Base-by-base conservation (phyloP, 768 basidiomycete genomes). In the Tricholoma sp. region DNA sequence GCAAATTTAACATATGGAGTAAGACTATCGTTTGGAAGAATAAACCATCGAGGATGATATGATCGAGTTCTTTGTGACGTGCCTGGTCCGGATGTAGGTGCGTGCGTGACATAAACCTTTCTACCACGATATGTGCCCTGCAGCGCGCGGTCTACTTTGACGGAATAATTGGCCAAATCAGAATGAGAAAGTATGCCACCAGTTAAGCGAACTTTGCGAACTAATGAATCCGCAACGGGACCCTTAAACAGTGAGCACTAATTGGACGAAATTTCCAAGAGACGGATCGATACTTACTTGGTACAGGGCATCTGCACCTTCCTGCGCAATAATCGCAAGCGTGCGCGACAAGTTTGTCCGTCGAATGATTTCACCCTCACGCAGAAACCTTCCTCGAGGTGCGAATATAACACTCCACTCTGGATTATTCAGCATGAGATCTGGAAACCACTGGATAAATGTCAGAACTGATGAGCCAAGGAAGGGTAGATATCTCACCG, bases 371-470 rank as follows among this genome's bases (percentile, higher is more conserved):
- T 96, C 88, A 27, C 94, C 94, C 67, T 88, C 83, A 31, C 79
- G 77, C 35, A 94, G 72, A 32, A 96, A 75, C 31, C 69, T 69
- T 24, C 93, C 94, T 14, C 80, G 66, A 0, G 90, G 90, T 11
- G 93, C 89, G 69, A 96, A 98, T 45, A 95, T 79, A n/a, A 79
- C 71, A 18, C 76, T 76, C 92, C 92, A 97, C 58, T 91, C 88
- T 1, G 86, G 80, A 61, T 83, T 74, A 22, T 74, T 74, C 29
- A 86, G 69, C 81, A 93, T 87, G 47, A 89, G 70, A n/a, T 72
- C 63, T 11, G 75, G 62, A 63, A 68, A 82, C 70, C 69, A 74
- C 80, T 79, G n/a, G 8, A 29, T 31, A 57, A 27, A 24, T 19
- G 34, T 24, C 50, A 47, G 41, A 18, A 43, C 19, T 59, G 22